Evolutionary conservation across 805 yeast genomes (phyloP), one percentile per base, ranked within the genome.

Genomic region (Myxozyma nipponensis): DNA sequence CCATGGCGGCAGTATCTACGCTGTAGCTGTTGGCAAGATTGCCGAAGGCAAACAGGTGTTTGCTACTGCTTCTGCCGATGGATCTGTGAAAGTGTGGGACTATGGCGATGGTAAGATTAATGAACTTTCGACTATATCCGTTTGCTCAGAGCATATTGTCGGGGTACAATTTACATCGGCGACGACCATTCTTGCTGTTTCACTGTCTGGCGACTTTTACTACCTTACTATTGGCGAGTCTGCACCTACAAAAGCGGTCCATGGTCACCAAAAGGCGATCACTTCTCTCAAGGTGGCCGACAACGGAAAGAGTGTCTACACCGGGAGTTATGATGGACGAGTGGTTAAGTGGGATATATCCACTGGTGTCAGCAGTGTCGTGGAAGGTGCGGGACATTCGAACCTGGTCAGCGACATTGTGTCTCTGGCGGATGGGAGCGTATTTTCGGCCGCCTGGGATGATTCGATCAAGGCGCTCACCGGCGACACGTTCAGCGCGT

Each of bases 51-150:
- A 72, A 80, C 1, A 55, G 64, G 19, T 66, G 66, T 42, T 86
- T 90, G 85, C 82, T 21, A 86, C 97, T 3, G 78, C 86, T 9
- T 82, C 96, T 15, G 93, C 96, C 1, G 98, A 93, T 68, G 77
- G 79, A 30, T 69, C 84, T 3, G 73, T 90, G 38, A 85, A 86
- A 63, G 62, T 79, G 17, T 86, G 91, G 83, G 74, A 73, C 53
- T 72, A 73, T 21, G 75, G 72, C 25, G 56, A 64, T 19, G 77
- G 77, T 25, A 69, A 74, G 49, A 25, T 53, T 7, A 32, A 39
- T 3, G 58, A 72, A 10, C 41, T 73, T 4, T 69, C 76, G 42
- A 73, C 77, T 3, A 86, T 88, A 83, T 62, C 62, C 3, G 50
- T 51, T 22, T 39, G 53, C n/a, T n/a, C 44, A 21, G 77, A 80